Percentiles rank a stretch among this genome's conserved stretches.
These are phyloP conservation scores for Sugiyamaella qingdaonensis DNA, from an alignment of 805 yeast genomes.

Conservation along the genomic window DNA sequence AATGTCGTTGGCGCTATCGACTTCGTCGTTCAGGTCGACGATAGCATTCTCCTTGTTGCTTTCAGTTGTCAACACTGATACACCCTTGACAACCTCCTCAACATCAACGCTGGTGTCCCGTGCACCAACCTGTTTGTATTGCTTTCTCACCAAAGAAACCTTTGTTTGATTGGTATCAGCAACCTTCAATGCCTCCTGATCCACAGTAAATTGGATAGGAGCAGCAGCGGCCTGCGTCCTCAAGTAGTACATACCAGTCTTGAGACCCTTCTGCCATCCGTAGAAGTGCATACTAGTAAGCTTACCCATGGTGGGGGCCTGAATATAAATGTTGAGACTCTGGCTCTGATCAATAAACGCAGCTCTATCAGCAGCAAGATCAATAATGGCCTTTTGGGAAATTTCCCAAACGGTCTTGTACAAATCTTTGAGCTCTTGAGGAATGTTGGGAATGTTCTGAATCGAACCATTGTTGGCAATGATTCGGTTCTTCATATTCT, in stretches of 20 bases:
- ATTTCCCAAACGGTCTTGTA: constrained; percentile 97
- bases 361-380: constrained; percentile 78
- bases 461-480: constrained; percentile 80
- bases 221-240: constrained; percentile 97
- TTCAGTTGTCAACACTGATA: constrained; percentile 9
- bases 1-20: constrained; percentile 6
- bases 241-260: constrained; percentile 97
- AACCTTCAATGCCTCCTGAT: constrained; percentile 41
- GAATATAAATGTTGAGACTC: constrained; percentile 82
- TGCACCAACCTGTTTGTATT: constrained; percentile 15
- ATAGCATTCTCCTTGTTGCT: constrained; percentile 16
- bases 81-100: constrained; percentile 7
- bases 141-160: constrained; percentile 20
- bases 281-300: constrained; percentile 97
- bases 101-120: constrained; percentile 1
- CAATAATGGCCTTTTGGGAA: constrained; percentile 77
- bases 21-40: background rate
- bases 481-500: constrained; percentile 70
- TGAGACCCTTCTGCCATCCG: constrained; percentile 97
- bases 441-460: constrained; percentile 68
- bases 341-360: constrained; percentile 84
- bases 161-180: constrained; percentile 18
- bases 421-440: constrained; percentile 66
- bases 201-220: constrained; percentile 88
- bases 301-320: constrained; percentile 92